Conservation (phyloP, 768 basidiomycete genomes). For the Termitomyces sp. region DNA sequence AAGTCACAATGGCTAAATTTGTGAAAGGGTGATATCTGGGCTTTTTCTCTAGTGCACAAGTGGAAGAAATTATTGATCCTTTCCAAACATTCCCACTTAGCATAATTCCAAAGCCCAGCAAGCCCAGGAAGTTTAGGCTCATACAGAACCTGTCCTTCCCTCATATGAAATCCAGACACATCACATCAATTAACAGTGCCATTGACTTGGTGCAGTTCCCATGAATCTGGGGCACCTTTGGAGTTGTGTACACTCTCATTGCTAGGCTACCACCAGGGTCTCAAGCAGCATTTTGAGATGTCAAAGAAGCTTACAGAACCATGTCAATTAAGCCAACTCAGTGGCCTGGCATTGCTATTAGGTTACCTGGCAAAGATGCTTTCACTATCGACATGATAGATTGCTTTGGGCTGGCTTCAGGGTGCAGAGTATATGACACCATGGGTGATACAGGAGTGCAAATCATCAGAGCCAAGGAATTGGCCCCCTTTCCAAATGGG, state of each 20-base stretch:
- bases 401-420: not conserved
- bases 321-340: not conserved
- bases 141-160: not conserved
- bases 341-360: not conserved
- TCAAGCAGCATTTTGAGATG: not conserved
- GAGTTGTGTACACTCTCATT: not conserved
- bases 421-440: too few relatives aligned
- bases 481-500: not conserved
- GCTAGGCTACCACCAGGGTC: not conserved
- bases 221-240: too few relatives aligned
- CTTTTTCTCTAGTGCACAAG: too few relatives aligned
- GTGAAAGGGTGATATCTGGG: not conserved
- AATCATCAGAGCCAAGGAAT: not conserved
- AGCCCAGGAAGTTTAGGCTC: not conserved
- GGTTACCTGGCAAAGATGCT: not conserved
- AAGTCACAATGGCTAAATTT: too few relatives aligned
- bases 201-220: too few relatives aligned
- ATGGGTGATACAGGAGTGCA: not conserved
- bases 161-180: not conserved
- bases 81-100: not conserved
- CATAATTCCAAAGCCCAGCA: not conserved
- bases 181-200: not conserved
- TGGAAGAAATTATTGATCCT: not conserved
- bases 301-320: too few relatives aligned
- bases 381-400: not conserved